Evolutionary conservation across 306 rosid genomes (phyloP).

Genomic region (Mimosa bimucronata): DNA sequence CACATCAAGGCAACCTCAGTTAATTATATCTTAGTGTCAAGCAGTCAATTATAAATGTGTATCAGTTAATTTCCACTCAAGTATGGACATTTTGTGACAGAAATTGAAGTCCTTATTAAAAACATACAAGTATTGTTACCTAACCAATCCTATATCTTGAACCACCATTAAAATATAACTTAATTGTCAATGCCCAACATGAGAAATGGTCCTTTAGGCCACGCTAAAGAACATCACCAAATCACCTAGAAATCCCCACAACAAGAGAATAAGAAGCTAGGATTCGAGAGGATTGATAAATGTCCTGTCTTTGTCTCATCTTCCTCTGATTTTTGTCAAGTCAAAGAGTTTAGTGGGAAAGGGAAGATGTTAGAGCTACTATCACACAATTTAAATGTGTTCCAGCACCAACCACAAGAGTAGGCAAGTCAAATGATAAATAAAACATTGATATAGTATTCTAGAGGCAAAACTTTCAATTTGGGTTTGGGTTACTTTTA

Average conservation of each 20-base stretch:
- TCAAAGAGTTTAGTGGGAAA: constrained; percentile 56
- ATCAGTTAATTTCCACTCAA: background rate
- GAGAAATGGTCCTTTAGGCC: constrained; percentile 34
- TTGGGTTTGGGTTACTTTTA: too few relatives aligned
- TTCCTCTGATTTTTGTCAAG: constrained; percentile 26
- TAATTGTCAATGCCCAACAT: constrained; percentile 31
- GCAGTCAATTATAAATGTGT: background rate
- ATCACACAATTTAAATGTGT: too few relatives aligned
- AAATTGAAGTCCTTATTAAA: background rate
- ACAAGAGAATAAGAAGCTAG: background rate
- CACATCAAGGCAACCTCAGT: too few relatives aligned
- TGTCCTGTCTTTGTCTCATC: constrained; percentile 34
- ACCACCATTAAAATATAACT: background rate
- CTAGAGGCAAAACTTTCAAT: too few relatives aligned
- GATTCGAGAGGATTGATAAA: constrained; percentile 10
- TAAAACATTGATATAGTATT: too few relatives aligned
- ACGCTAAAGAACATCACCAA: constrained; percentile 36
- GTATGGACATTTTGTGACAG: background rate
- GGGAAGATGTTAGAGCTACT: constrained; percentile 40
- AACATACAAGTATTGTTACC: background rate
- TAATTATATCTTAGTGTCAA: background rate
- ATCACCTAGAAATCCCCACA: constrained; percentile 6
- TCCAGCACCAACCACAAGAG: too few relatives aligned
- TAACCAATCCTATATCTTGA: constrained; percentile 6
- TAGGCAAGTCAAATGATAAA: too few relatives aligned